Evolutionary conservation across 2,329 filamentous ascomycete genomes (phyloP).

Genomic region (Periconia sp.): DNA sequence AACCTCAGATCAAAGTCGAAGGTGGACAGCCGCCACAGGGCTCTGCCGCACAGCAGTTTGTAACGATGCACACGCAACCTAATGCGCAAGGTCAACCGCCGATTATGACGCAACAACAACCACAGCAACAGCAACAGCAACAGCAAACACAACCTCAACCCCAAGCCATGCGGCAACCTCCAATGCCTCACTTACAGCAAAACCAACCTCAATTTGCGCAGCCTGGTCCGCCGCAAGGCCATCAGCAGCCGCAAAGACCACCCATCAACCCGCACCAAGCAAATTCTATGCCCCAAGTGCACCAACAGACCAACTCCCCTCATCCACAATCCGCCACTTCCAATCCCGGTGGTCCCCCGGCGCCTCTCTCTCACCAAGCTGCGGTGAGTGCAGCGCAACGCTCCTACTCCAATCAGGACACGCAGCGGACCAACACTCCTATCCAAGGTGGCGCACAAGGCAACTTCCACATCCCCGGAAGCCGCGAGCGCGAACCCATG

Average conservation of each 20-base stretch:
- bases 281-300: slow-evolving; percentile 29
- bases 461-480: slow-evolving; percentile 35
- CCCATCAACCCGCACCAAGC: slow-evolving; percentile 42
- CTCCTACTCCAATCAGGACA: slow-evolving; percentile 39
- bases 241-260: slow-evolving; percentile 33
- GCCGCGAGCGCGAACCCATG: slow-evolving; percentile 41
- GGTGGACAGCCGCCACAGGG: slow-evolving; percentile 25
- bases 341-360: slow-evolving; percentile 33
- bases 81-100: slow-evolving; percentile 2
- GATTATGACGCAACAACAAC: slow-evolving; percentile 20
- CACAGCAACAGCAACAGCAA: slow-evolving; percentile 14
- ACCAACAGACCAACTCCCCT: slow-evolving; percentile 40
- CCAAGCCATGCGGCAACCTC: slow-evolving; percentile 28
- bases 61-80: slow-evolving; percentile 22
- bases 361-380: slow-evolving; percentile 48
- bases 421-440: slow-evolving; percentile 37
- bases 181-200: slow-evolving; percentile 27
- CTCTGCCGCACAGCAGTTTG: slow-evolving; percentile 27
- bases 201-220: slow-evolving; percentile 29
- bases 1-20: slow-evolving; percentile 42
- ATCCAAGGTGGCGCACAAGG: slow-evolving; percentile 34
- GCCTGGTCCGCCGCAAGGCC: slow-evolving; percentile 32
- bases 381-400: slow-evolving; percentile 47
- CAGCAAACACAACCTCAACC: slow-evolving; percentile 18
- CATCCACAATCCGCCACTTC: slow-evolving; percentile 40